Evolutionary conservation across 495 filamentous ascomycete genomes (phyloP), one percentile per base, ranked within the genome.

Genomic region (Aspergillus ostianus): DNA sequence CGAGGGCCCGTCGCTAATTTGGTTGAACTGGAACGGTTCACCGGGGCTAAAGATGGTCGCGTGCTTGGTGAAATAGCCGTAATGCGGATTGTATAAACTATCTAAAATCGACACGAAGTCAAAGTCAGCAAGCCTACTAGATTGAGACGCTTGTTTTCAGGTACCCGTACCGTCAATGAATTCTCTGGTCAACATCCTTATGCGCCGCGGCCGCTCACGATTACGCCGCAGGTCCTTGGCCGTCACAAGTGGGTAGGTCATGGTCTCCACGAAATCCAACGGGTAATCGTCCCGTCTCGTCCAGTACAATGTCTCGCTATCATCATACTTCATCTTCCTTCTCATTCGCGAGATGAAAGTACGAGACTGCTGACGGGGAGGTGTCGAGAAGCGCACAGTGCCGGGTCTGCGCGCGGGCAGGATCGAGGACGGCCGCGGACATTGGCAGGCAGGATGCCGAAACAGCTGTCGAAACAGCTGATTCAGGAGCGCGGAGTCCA

Each of bases 31-130:
- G 77, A 99, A 98, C n/a, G 95, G 91, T 60, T 92, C 84, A 27
- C 91, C 92, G 6, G 93, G 90, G 18, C 84, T 89, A 80, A 99
- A 98, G 67, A 99, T 99, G 61, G 94, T 91, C 65, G 89, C 94
- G 70, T 96, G 92, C 71, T 97, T 96, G 32, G 92, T 92, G 76
- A 99, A 99, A 75, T 98, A 99, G 55, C 94, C 94, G 65, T 99
- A 99, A 70, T 93, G 78, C 0, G 93, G 93, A 71, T 99, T 99
- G 71, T 99, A 99, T 30, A 99, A 77, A 66, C 90, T 93, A 74
- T 99, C 94, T 97, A 61, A 9, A 58, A 27, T 9, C 1, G 44
- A 23, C 20, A 18, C 19, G 4, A 13, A 17, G 55, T 55, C 15
- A 21, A 6, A 17, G 23, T 23, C 21, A 30, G 21, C 18, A 19